These are phyloP conservation scores for Dichomitus squalens DNA, from an alignment of 1,284 basidiomycete genomes.

Conservation along the genomic window DNA sequence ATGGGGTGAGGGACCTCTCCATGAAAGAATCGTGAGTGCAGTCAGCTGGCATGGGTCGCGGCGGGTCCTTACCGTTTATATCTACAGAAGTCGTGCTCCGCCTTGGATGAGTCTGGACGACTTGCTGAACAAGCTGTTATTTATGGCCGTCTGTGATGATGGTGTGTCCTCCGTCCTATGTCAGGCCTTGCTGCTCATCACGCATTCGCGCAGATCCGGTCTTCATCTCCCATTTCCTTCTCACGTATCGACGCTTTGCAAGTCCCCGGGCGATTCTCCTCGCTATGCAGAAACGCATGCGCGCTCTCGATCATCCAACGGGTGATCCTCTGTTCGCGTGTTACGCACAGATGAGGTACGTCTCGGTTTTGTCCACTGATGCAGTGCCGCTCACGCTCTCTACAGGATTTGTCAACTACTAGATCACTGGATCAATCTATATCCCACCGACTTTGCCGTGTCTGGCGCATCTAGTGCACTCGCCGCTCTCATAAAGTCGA, in stretches of 20 bases:
- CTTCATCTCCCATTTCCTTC: slow-evolving; percentile 75
- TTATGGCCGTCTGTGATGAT: slow-evolving; percentile 64
- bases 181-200: background rate
- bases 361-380: background rate
- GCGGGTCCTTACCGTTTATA: background rate
- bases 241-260: slow-evolving; percentile 79
- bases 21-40: slow-evolving; percentile 35
- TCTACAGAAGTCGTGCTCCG: slow-evolving; percentile 50
- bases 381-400: background rate
- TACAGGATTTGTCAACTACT: slow-evolving; percentile 74
- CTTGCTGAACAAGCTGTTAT: slow-evolving; percentile 74
- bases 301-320: slow-evolving; percentile 69
- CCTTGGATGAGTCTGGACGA: slow-evolving; percentile 77
- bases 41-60: background rate
- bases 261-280: slow-evolving; percentile 75
- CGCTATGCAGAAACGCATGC: slow-evolving; percentile 83
- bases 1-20: slow-evolving; percentile 21
- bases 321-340: slow-evolving; percentile 81
- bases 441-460: slow-evolving; percentile 77
- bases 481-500: slow-evolving; percentile 72
- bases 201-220: slow-evolving; percentile 55
- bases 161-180: slow-evolving; percentile 45
- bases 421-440: slow-evolving; percentile 72
- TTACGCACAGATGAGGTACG: slow-evolving; percentile 81
- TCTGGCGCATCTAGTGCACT: slow-evolving; percentile 71